Evolutionary conservation across 106 monocot genomes (phyloP), one percentile per base, ranked within the genome.

Genomic region (Dendrobium officinale): DNA sequence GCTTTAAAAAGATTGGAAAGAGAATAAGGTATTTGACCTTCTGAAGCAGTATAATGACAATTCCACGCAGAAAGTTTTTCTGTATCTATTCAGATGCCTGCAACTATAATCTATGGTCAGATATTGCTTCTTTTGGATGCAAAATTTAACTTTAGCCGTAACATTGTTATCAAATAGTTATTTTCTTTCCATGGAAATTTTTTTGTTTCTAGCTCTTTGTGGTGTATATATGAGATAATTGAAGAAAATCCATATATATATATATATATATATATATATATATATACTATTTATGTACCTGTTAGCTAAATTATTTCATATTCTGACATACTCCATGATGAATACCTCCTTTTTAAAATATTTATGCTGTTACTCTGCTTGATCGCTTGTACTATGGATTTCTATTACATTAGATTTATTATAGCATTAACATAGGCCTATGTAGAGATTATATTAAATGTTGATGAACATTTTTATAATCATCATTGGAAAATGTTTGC

Each of bases 1-100:
- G 75, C 78, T 99, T 89, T 85, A 95, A 88, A 84, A 95, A 93
- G 86, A 95, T 99, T 83, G 99, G 99, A 67, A 93, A 93, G 86
- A 93, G 72, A 85, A 99, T 95, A 82, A 95, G 99, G 99, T 99
- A 81, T 72, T 37, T 44, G 70, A 70, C 27, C n/a, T 70, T 70
- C 37, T 37, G 4, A n/a, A 22, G 61, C 61, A 61, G 5, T 61
- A 61, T 61, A 61, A 58, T 58, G 58, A 58, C 18, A 58, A 17
- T 58, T 9, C 11, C 58, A 58, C 13, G 58, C 15, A 58, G 9
- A 16, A 18, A 58, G 58, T 19, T 58, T 58, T 58, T 18, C 58
- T 58, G 48, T 11, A 48, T 48, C 7, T 8, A 9, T 48, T 48
- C 11, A 48, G 48, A 48, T 58, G 8, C 9, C 7, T 68, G 10